Base-by-base conservation (phyloP, 176 grass and related monocot genomes). In the Alopecurus myosuroides region DNA sequence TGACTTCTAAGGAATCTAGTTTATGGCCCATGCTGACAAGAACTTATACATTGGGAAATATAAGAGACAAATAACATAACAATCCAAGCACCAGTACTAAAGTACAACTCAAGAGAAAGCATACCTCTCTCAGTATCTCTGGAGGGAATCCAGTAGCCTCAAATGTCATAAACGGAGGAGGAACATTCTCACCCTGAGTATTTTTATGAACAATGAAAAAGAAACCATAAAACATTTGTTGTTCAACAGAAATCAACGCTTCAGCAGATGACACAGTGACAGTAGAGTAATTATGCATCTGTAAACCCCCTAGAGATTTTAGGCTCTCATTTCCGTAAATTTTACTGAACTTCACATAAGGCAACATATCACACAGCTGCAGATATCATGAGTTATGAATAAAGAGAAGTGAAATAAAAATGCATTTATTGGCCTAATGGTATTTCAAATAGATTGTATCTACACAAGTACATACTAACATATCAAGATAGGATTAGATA, bases 121-220 rank as follows among this genome's bases (percentile, higher is more conserved):
- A 76, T 96, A 99, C 97, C 97, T 99, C 97, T 74, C 88, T 88
- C 42, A 99, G 70, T 66, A 99, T 96, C 85, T 99, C 97, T 73
- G 97, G 97, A 62, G 97, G 97, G 70, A 99, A 94, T 65, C 91
- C 97, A 70, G 96, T 92, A 29, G 93, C 41, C 69, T 99, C 97
- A 82, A 99, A 99, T 85, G 97, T 99, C 97, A 99, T 99, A 89
- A 99, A 99, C 12, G 97, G 97, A 82, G 93, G 79, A 74, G 97
- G 97, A 82, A 95, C 91, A 37, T 99, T 93, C 34, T 92, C 94
- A 46, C 97, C 97, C 97, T 99, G 86, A 77, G 88, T 79, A 78
- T 78, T 77, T 65, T 71, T 56, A 83, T 18, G 26, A 39, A 28
- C 84, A 84, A 79, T 64, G 17, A 89, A 61, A 71, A 82, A 49